These are phyloP conservation scores for Sabuloglossum arenarium DNA, from an alignment of 495 filamentous ascomycete species.

Conservation along the genomic window DNA sequence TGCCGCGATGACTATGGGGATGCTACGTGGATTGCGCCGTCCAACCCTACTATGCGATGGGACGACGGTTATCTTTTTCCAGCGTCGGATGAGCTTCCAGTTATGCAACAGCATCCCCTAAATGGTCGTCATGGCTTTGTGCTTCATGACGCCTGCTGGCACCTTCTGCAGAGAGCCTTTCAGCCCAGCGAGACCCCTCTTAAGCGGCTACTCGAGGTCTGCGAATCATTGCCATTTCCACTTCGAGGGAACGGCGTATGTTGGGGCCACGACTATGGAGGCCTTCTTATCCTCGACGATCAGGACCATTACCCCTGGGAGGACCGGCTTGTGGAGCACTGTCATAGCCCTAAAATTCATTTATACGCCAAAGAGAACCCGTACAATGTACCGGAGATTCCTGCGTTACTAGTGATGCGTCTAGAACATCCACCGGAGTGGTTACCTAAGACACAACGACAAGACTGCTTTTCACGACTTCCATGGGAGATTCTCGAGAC, in stretches of 20 bases:
- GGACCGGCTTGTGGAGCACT: background rate
- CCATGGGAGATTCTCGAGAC: slow-evolving; percentile 3
- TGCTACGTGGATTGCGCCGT: slow-evolving; percentile 1
- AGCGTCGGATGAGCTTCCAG: slow-evolving; percentile 1
- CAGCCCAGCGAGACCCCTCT: slow-evolving; percentile 1
- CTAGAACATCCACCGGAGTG: slow-evolving; percentile 2
- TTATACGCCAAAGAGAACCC: background rate
- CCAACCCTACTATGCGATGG: background rate
- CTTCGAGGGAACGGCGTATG: background rate
- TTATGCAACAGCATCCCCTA: slow-evolving; percentile 3
- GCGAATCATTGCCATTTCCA: slow-evolving; percentile 4
- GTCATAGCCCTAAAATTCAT: background rate
- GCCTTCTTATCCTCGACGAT: background rate
- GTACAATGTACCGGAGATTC: slow-evolving; percentile 2
- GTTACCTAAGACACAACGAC: background rate
- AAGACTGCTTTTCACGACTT: slow-evolving; percentile 2
- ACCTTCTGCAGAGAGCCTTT: slow-evolving; percentile 1
- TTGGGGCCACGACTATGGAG: background rate
- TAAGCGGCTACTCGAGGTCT: slow-evolving; percentile 3
- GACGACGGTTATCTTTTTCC: slow-evolving; percentile 1
- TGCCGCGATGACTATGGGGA: slow-evolving; percentile 2
- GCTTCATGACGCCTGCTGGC: background rate
- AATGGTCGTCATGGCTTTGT: slow-evolving; percentile 1
- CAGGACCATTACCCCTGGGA: background rate
- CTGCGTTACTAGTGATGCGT: slow-evolving; percentile 3